Evolutionary conservation across 2,329 filamentous ascomycete species (phyloP).

Genomic region (Aureobasidium melanogenum): DNA sequence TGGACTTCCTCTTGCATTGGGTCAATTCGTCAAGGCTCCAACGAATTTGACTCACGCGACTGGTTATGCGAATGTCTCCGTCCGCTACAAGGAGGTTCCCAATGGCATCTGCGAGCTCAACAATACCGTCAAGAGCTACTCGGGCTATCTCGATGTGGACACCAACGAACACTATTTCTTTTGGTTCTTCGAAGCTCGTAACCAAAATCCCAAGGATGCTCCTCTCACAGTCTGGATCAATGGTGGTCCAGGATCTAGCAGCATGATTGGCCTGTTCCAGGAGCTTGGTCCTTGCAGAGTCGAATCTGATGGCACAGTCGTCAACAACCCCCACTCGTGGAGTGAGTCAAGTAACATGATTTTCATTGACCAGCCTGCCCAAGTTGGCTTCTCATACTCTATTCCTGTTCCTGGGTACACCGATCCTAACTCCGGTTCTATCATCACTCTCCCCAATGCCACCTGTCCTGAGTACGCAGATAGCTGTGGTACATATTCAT

Average conservation of each 20-base stretch:
- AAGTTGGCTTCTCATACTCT: constrained; percentile 51
- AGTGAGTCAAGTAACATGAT: constrained; percentile 58
- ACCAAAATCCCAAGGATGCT: constrained; percentile 40
- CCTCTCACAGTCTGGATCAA: constrained; percentile 55
- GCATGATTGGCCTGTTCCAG: constrained; percentile 47
- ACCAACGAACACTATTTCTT: constrained; percentile 47
- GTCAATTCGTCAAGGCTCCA: constrained; percentile 39
- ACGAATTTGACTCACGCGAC: constrained; percentile 35
- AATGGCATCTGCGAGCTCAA: constrained; percentile 49
- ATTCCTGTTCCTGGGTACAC: constrained; percentile 33
- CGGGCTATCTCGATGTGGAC: constrained; percentile 46
- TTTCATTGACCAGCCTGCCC: constrained; percentile 59
- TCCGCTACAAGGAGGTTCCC: constrained; percentile 50
- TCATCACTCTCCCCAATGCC: constrained; percentile 37
- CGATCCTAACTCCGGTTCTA: constrained; percentile 22
- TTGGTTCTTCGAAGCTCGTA: constrained; percentile 49
- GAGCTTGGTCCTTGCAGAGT: constrained; percentile 47
- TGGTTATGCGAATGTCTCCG: constrained; percentile 40
- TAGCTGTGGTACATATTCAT: constrained; percentile 48
- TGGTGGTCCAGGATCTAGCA: constrained; percentile 51
- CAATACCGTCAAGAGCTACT: constrained; percentile 47
- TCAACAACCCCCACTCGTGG: constrained; percentile 55
- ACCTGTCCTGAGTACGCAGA: constrained; percentile 44
- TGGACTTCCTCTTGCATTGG: constrained; percentile 8
- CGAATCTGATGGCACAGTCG: constrained; percentile 36